Evolutionary conservation across 805 yeast species (phyloP).

Genomic region (Metschnikowia gelsemii): DNA sequence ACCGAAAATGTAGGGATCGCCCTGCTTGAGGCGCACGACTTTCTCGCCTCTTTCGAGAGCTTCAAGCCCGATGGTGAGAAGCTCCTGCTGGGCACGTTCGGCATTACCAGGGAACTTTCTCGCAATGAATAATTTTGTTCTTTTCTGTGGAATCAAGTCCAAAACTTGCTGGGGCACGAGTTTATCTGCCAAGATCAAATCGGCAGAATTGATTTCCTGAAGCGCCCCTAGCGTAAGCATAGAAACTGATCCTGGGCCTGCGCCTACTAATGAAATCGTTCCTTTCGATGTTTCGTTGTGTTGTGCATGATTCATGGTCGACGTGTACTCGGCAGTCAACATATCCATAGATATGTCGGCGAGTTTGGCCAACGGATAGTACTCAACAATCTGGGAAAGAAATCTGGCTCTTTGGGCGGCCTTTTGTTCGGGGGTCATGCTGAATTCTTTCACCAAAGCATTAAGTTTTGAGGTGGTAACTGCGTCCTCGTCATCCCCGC

Average conservation of each 20-base stretch:
- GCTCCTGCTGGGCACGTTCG: constrained; percentile 85
- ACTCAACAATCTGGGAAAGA: constrained; percentile 87
- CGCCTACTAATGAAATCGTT: constrained; percentile 77
- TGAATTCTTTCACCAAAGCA: constrained; percentile 58
- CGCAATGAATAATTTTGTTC: constrained; percentile 79
- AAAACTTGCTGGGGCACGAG: constrained; percentile 87
- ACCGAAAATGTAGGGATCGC: constrained; percentile 95
- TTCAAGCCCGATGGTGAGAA: constrained; percentile 67
- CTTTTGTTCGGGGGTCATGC: constrained; percentile 50
- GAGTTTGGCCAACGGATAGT: constrained; percentile 72
- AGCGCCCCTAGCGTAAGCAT: constrained; percentile 83
- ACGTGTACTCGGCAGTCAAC: constrained; percentile 43
- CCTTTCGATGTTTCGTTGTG: constrained; percentile 38
- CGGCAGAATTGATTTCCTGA: constrained; percentile 77
- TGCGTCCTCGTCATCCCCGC: constrained; percentile 68
- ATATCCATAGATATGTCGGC: constrained; percentile 60
- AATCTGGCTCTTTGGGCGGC: constrained; percentile 70
- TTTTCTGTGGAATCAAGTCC: constrained; percentile 68
- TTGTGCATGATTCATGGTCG: neutral
- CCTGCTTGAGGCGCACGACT: constrained; percentile 90
- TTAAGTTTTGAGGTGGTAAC: constrained; percentile 60
- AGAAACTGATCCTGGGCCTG: constrained; percentile 90
- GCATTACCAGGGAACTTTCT: constrained; percentile 97
- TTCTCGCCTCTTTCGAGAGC: constrained; percentile 63
- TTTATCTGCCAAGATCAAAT: constrained; percentile 83